Base-by-base conservation (phyloP, 805 yeast genomes). In the Wilhelminamyces savonicus region DNA sequence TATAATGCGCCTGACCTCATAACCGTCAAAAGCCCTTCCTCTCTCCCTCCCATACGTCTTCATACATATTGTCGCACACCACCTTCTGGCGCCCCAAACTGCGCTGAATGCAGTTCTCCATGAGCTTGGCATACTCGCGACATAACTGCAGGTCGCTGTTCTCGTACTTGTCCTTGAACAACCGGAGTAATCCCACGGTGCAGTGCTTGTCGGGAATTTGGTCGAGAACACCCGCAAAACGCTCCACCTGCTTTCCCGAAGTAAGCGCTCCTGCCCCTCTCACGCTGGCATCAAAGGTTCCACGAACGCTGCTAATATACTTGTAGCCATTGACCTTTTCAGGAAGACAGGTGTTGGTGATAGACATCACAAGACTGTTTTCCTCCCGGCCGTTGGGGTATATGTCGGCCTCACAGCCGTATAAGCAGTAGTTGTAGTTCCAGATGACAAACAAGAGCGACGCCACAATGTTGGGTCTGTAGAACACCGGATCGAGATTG, bases 1-100 rank as follows among this genome's bases (percentile, higher is more conserved):
- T n/a, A n/a, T n/a, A n/a, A n/a, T n/a, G n/a, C n/a, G n/a, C n/a
- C n/a, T n/a, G n/a, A n/a, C n/a, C n/a, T n/a, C n/a, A n/a, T n/a
- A n/a, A n/a, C n/a, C n/a, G n/a, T n/a, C n/a, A n/a, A n/a, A n/a
- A n/a, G n/a, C n/a, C n/a, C n/a, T n/a, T n/a, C n/a, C n/a, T n/a
- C n/a, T n/a, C n/a, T n/a, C n/a, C n/a, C n/a, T n/a, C n/a, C n/a
- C n/a, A n/a, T n/a, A n/a, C n/a, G n/a, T n/a, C n/a, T n/a, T 31
- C 36, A 20, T 32, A 40, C 44, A 40, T 40, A 26, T 35, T 27
- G 7, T 28, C 30, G 26, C 42, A 40, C 13, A 33, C 29, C 9
- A 31, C 29, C 13, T 19, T 18, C n/a, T 11, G 21, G 8, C n/a
- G n/a, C n/a, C 30, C 30, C 20, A 21, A 13, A 21, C 30, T 28